Evolutionary conservation across 441 rosid species (phyloP).

Genomic region (Corymbia citriodora): DNA sequence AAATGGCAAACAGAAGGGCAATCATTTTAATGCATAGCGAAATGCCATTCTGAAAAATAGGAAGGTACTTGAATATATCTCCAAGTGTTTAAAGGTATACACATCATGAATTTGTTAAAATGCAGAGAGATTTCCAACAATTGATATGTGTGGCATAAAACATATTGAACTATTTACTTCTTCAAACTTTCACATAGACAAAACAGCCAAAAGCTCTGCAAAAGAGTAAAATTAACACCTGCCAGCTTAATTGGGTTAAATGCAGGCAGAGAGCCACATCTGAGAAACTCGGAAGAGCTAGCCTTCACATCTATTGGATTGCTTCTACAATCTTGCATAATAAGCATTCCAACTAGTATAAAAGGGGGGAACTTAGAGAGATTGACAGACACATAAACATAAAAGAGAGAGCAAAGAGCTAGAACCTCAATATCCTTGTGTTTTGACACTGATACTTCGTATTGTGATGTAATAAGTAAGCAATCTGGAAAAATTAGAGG

Average conservation of each 20-base stretch:
- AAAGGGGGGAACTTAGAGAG: neutral
- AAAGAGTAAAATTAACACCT: neutral
- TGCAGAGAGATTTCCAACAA: neutral
- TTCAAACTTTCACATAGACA: neutral
- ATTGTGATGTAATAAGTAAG: neutral
- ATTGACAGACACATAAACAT: too few relatives aligned
- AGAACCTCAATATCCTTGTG: neutral
- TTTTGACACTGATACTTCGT: neutral
- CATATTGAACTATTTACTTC: neutral
- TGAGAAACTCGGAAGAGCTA: neutral
- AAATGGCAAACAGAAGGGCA: neutral
- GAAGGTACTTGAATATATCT: neutral
- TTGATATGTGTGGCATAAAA: neutral
- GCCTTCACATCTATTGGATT: neutral
- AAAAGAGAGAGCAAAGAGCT: neutral
- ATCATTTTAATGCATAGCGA: neutral
- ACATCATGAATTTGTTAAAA: neutral
- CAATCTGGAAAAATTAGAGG: too few relatives aligned
- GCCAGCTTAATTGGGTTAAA: neutral
- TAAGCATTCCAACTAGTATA: neutral
- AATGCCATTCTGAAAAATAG: neutral
- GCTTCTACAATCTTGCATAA: neutral
- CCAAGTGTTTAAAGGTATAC: accelerated
- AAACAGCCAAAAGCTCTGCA: neutral
- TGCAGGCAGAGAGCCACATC: neutral